Conservation (phyloP, 2,329 filamentous ascomycete genomes). For the Bipolaris victoriae region DNA sequence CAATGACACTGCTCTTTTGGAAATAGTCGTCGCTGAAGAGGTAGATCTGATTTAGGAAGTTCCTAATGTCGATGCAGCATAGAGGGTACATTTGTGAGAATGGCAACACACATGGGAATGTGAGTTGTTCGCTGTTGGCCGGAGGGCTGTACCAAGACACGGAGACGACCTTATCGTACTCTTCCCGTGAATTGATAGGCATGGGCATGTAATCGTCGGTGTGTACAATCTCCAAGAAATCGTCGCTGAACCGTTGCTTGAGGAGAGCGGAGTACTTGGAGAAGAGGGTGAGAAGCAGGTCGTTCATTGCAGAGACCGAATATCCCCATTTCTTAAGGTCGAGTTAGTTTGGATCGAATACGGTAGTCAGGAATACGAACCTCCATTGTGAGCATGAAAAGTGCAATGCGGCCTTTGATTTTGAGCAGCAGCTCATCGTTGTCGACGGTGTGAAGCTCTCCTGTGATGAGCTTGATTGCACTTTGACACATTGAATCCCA, state of each 20-base stretch:
- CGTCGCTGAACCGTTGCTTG: conserved; percentile 89
- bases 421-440: conserved; percentile 92
- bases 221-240: conserved; percentile 89
- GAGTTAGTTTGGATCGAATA: conserved; percentile 12
- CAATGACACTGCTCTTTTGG: conserved; percentile 85
- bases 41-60: conserved; percentile 98
- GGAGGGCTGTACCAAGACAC: conserved; percentile 90
- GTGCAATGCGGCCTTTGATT: conserved; percentile 87
- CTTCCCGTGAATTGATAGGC: conserved; percentile 87
- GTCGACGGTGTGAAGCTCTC: conserved; percentile 76
- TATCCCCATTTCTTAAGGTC: conserved; percentile 79
- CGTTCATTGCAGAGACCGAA: conserved; percentile 79
- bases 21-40: conserved; percentile 98
- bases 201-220: conserved; percentile 99
- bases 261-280: conserved; percentile 92
- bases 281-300: conserved; percentile 85
- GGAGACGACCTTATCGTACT: conserved; percentile 94
- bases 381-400: conserved; percentile 99
- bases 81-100: conserved; percentile 99
- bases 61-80: conserved; percentile 96
- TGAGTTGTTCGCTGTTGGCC: conserved; percentile 61
- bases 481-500: conserved; percentile 98
- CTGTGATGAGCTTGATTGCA: conserved; percentile 80
- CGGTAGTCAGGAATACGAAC: conserved; percentile 55
- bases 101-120: conserved; percentile 90